A percentile compares a stretch with the other conserved stretches of the same genome.
Evolutionary conservation across 306 rosid genomes (phyloP).

Genomic region (Casuarina equisetifolia): DNA sequence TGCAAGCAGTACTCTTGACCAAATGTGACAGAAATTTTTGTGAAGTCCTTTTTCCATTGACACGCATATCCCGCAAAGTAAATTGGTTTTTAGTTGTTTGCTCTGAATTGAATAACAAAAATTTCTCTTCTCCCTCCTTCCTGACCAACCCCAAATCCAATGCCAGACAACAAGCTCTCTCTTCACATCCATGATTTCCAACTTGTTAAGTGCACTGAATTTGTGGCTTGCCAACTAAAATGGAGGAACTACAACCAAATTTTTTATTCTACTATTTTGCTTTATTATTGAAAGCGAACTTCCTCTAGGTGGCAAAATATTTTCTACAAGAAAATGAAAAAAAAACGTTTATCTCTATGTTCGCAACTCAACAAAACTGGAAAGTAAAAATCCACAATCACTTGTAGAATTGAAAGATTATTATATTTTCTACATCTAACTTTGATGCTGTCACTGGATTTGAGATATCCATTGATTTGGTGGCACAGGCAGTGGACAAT

Average conservation of each 20-base stretch:
- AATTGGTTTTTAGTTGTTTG: no score
- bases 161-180: background rate
- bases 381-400: background rate
- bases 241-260: no score
- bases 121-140: background rate
- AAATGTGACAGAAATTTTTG: background rate
- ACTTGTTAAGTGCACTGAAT: no score
- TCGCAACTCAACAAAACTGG: background rate
- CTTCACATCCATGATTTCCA: no score
- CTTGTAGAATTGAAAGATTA: no score
- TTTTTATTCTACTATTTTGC: background rate
- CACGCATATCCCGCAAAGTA: background rate
- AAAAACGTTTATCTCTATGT: background rate
- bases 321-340: background rate
- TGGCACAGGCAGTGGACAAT: background rate
- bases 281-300: background rate
- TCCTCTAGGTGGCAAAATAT: background rate
- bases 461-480: background rate
- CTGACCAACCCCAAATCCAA: background rate
- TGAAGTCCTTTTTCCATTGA: background rate
- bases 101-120: background rate
- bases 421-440: background rate
- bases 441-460: background rate
- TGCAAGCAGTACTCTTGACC: background rate
- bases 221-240: no score